Base-by-base conservation (phyloP, 345 rosid genomes). In the Cardamine chenopodiifolia region DNA sequence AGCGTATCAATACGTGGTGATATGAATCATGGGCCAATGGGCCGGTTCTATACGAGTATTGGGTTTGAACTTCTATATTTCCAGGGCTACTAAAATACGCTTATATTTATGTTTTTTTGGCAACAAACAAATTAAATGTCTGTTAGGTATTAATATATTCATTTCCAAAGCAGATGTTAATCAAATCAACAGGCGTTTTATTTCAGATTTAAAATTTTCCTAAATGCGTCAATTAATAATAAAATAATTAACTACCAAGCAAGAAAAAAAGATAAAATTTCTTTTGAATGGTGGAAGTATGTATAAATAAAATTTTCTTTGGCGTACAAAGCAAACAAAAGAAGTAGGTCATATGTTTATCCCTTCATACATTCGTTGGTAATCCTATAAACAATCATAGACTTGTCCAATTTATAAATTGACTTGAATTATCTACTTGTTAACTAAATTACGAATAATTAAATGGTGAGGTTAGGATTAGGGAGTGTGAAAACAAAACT, bases 341-440 rank as follows among this genome's bases (percentile, higher is more conserved):
- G 25, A 75, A 22, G 74, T 75, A 37, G 74, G 74, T 61, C 74
- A 44, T 68, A 52, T 50, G 25, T 50, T 42, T 69, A 69, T 76
- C 79, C 63, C 20, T 44, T 62, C 20, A 70, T 32, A 34, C 50
- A 23, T 76, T 52, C 22, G 70, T 70, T 70, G 70, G 64, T 69
- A 5, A 69, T 32, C 58, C 7, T 32, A 42, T 42, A 23, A 59
- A 47, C 78, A 59, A 59, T 20, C 58, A 62, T 20, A 67, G 29
- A 61, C 39, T 75, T 67, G 40, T 44, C 74, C 49, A 53, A 25
- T 61, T 35, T 29, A 59, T 13, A 39, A 72, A 59, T 59, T 71
- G 76, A 72, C 72, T 22, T 39, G 59, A 29, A 29, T 37, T 17
- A 66, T 74, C 60, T 20, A 56, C 44, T 48, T 4, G 18, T 50